Conservation (phyloP, 345 rosid genomes). For the Lumnitzera racemosa region DNA sequence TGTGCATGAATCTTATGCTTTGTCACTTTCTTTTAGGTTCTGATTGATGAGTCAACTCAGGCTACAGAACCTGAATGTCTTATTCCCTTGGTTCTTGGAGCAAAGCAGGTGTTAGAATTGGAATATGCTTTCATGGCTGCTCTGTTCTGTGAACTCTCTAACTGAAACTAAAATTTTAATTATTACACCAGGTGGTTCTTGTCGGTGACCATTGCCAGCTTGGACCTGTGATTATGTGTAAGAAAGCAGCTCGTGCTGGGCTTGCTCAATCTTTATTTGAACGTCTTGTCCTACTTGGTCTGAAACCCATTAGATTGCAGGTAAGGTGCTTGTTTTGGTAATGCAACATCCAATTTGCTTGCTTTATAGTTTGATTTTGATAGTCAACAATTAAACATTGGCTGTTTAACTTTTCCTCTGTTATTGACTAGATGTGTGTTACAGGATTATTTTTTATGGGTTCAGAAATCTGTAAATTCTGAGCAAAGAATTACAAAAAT, state of each 20-base stretch:
- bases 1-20: no score
- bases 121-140: neutral
- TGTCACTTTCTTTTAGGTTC: constrained; percentile 49
- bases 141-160: neutral
- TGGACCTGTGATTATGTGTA: constrained; percentile 99
- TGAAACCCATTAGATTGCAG: constrained; percentile 99
- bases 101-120: constrained; percentile 61
- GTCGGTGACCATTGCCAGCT: constrained; percentile 99
- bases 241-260: constrained; percentile 99
- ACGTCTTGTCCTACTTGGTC: constrained; percentile 92
- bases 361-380: neutral
- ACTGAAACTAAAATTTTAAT: constrained; percentile 5
- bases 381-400: neutral
- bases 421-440: no score
- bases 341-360: neutral
- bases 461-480: no score
- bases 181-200: constrained; percentile 63
- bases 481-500: no score
- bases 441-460: no score
- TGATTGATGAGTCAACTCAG: constrained; percentile 99
- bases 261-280: constrained; percentile 96
- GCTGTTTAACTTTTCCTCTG: neutral
- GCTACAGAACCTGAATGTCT: constrained; percentile 99
- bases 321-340: constrained; percentile 20
- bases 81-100: constrained; percentile 98